Evolutionary conservation across 2,329 filamentous ascomycete genomes (phyloP).

Genomic region (Paraphoma chrysanthemicola): DNA sequence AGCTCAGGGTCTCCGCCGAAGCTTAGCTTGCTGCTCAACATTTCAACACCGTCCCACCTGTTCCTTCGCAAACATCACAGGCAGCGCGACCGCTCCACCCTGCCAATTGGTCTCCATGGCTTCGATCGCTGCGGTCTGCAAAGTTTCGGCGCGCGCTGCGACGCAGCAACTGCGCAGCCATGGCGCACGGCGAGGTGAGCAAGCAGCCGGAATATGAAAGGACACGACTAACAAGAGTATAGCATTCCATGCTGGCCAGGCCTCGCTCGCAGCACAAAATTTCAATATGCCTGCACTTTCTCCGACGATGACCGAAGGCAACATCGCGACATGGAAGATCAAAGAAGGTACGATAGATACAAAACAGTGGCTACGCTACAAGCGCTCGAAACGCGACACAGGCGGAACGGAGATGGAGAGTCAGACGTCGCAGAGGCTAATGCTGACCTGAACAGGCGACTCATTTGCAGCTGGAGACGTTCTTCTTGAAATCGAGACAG

Average conservation of each 20-base stretch:
- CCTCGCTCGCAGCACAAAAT: constrained; percentile 77
- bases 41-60: constrained; percentile 33
- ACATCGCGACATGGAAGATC: constrained; percentile 83
- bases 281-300: constrained; percentile 92
- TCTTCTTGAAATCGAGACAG: constrained; percentile 89
- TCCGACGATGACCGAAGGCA: constrained; percentile 93
- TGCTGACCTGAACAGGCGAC: constrained; percentile 60
- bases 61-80: constrained; percentile 16
- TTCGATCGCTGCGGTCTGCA: constrained; percentile 69
- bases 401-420: background rate
- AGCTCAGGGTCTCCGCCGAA: constrained; percentile 24
- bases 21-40: constrained; percentile 41
- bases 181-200: constrained; percentile 66
- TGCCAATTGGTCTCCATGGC: constrained; percentile 61
- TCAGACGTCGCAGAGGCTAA: too few relatives aligned
- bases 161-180: constrained; percentile 60
- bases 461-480: constrained; percentile 83
- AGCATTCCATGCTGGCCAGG: constrained; percentile 71
- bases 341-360: constrained; percentile 68
- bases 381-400: background rate
- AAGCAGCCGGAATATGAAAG: constrained; percentile 9
- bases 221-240: constrained; percentile 25
- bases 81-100: constrained; percentile 18
- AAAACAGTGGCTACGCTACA: background rate
- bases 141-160: constrained; percentile 67